Evolutionary conservation across 768 basidiomycete species (phyloP), one percentile per base, ranked within the genome.

Genomic region (Suillus paluster): DNA sequence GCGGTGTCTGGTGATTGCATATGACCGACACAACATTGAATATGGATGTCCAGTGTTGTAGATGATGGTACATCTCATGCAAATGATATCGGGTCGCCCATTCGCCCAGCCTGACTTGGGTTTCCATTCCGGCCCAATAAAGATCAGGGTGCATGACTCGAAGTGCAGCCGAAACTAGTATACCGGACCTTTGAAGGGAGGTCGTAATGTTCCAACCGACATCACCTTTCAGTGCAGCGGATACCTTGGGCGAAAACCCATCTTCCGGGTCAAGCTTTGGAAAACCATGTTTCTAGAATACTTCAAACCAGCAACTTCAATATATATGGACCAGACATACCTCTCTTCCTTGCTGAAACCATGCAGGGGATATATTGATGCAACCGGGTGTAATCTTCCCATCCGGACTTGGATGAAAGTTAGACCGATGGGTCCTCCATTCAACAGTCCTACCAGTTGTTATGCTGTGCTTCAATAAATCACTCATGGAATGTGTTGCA

Each of bases 341-440:
- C 50, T 52, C 50, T 52, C 50, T 52, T 21, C 50, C 50, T 52
- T 52, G 50, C 12, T 52, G 50, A 52, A 52, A 52, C 50, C 50
- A 50, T 33, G 49, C 27, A 4, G 49, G 49, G 4, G 49, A 50
- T 50, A 50, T 50, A n/a, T 50, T 50, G 50, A 52, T 52, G 5
- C 50, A 52, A 33, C 50, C 6, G 3, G 50, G 30, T 10, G 50
- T 34, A 30, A 52, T 9, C 30, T n/a, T 52, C 11, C 30, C 30
- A 33, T 52, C 50, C 5, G 11, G 30, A 52, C 50, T 52, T 12
- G 50, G 11, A n/a, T 52, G 19, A 11, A 52, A 33, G 19, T 52
- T 52, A 1, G 19, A 52, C 19, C 12, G 2, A 30, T 52, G 2
- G 19, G 50, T 52, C 50, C 50, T 33, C 50, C 50, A 52, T 33